Percentiles rank a stretch among this genome's conserved stretches.
Conservation (phyloP, 352 stramenopile genomes). For the Phytopythium montanum region DNA sequence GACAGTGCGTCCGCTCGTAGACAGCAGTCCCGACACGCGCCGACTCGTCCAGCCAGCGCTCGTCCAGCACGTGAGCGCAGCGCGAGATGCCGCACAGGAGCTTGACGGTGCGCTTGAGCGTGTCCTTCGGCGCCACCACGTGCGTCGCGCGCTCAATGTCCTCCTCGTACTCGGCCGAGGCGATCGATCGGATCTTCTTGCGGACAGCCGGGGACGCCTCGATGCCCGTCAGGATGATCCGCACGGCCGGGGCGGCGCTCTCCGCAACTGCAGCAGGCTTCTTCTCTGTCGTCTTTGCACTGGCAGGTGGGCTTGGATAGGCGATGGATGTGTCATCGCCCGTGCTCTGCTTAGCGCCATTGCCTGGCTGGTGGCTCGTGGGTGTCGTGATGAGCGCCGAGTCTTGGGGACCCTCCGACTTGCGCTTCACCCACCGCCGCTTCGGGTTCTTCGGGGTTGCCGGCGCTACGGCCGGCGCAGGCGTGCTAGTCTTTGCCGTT, state of each 20-base stretch:
- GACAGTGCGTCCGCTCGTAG: conserved; percentile 27
- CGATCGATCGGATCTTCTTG: conserved; percentile 43
- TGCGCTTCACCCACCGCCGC: conserved; percentile 32
- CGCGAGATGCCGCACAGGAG: conserved; percentile 50
- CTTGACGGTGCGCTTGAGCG: conserved; percentile 63
- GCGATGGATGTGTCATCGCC: background rate
- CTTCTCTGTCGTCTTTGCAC: background rate
- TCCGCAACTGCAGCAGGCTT: background rate
- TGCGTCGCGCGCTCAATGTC: conserved; percentile 50
- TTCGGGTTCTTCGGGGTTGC: conserved; percentile 26
- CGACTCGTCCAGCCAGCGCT: conserved; percentile 44
- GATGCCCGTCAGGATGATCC: conserved; percentile 52
- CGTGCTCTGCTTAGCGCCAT: conserved; percentile 1
- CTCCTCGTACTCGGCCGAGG: conserved; percentile 35
- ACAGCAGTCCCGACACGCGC: conserved; percentile 17
- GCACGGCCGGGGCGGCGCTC: conserved; percentile 11
- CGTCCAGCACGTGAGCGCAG: conserved; percentile 47
- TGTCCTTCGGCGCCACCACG: conserved; percentile 40
- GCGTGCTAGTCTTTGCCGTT: background rate
- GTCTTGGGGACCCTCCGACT: conserved; percentile 27
- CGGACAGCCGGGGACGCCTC: conserved; percentile 33
- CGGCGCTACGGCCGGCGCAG: conserved; percentile 10
- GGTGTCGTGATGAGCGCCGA: conserved; percentile 13
- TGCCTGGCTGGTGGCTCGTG: conserved; percentile 13
- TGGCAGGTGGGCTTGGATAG: background rate